These are phyloP conservation scores for Fusarium ambrosium DNA, from an alignment of 2,329 filamentous ascomycete species.

Conservation along the genomic window DNA sequence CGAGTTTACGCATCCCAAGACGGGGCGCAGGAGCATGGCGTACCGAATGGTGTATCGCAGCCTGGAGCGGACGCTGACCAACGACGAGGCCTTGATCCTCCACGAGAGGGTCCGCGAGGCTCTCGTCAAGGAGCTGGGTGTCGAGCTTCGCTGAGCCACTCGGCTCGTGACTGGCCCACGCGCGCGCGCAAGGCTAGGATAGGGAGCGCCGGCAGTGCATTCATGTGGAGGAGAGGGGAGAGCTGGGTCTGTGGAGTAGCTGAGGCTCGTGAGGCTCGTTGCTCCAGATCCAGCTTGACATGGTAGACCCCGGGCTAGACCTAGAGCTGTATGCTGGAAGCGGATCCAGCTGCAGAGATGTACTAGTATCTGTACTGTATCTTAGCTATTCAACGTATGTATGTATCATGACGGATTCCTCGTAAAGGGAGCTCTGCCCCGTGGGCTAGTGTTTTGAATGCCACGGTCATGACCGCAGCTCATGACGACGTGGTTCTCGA, in stretches of 20 bases:
- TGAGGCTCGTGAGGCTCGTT: slow-evolving; percentile 20
- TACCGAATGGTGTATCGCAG: slow-evolving; percentile 96
- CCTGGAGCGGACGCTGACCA: slow-evolving; percentile 89
- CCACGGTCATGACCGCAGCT: slow-evolving; percentile 12
- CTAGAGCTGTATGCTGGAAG: slow-evolving; percentile 21
- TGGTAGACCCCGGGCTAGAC: slow-evolving; percentile 23
- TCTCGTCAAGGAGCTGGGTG: slow-evolving; percentile 79
- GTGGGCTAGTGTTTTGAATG: slow-evolving; percentile 13
- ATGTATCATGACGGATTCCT: slow-evolving; percentile 7
- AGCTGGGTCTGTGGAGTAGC: slow-evolving; percentile 43
- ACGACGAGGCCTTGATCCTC: slow-evolving; percentile 81
- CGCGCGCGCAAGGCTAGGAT: not conserved
- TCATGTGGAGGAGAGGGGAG: slow-evolving; percentile 18
- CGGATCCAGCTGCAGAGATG: slow-evolving; percentile 22
- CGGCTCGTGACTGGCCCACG: not conserved
- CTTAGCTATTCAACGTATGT: not conserved
- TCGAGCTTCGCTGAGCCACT: slow-evolving; percentile 67
- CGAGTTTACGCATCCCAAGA: slow-evolving; percentile 90
- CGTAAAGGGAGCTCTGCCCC: not conserved
- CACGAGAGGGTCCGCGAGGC: slow-evolving; percentile 76
- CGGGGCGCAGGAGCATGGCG: slow-evolving; percentile 84
- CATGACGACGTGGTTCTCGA: not conserved
- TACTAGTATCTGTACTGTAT: slow-evolving; percentile 25
- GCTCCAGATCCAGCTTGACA: slow-evolving; percentile 32
- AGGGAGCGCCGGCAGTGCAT: not conserved